Evolutionary conservation across 1,284 basidiomycete species (phyloP).

Genomic region (Puccinia coronata): DNA sequence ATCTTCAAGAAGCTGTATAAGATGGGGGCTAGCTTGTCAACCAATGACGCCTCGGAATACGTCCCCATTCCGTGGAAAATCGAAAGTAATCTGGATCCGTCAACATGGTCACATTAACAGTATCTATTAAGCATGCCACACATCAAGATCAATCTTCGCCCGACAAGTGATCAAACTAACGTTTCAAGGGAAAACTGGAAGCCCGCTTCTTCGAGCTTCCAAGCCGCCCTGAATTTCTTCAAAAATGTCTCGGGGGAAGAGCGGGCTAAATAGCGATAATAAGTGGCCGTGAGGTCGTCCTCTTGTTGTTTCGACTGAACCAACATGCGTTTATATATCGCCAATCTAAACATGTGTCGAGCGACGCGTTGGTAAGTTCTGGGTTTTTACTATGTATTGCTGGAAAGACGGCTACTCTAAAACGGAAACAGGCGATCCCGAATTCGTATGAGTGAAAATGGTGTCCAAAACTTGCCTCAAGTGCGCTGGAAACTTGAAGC

Average conservation of each 20-base stretch:
- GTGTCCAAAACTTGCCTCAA: conserved; percentile 10
- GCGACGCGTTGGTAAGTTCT: no score
- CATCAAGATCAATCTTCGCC: no score
- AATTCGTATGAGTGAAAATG: neutral
- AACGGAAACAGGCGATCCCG: neutral
- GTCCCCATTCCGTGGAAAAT: conserved; percentile 22
- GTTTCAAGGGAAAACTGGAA: conserved; percentile 37
- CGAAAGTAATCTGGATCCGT: conserved; percentile 3
- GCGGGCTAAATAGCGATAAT: conserved; percentile 19
- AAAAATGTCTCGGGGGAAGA: conserved; percentile 21
- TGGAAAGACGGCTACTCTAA: no score
- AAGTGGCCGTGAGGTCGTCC: neutral
- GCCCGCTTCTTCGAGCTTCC: conserved; percentile 22
- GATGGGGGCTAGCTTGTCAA: conserved; percentile 27
- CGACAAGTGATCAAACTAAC: neutral
- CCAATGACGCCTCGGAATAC: conserved; percentile 6
- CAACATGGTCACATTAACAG: no score
- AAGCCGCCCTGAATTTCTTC: conserved; percentile 27
- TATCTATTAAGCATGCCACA: no score
- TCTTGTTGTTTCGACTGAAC: conserved; percentile 9
- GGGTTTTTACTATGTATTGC: no score
- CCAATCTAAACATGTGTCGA: conserved; percentile 15
- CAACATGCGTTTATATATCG: conserved; percentile 15
- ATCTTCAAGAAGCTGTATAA: conserved; percentile 35
- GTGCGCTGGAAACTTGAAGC: conserved; percentile 8